A percentile compares a stretch with the other conserved stretches of the same genome.
phyloP scores from a whole-genome alignment of 257 asterid species.

The Parsonsia alboflavescens region DNA sequence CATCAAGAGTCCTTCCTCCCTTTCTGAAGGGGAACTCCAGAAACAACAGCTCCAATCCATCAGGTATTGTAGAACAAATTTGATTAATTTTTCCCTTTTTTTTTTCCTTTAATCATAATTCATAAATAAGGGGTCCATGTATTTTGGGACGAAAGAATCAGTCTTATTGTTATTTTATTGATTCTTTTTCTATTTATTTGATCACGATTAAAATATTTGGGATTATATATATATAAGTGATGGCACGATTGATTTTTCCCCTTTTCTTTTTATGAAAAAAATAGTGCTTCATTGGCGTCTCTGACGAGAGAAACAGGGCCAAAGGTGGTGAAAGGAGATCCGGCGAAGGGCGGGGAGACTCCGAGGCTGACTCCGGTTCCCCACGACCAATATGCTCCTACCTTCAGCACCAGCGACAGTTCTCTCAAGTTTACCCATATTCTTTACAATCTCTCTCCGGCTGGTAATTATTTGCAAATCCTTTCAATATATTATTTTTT shows the following conservation, averaged over 20 bases:
- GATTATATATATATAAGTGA: not conserved
- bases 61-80: constrained; percentile 31
- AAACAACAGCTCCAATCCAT: constrained; percentile 86
- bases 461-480: constrained; percentile 36
- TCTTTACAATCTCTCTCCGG: constrained; percentile 91
- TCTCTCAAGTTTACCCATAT: constrained; percentile 84
- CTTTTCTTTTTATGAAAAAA: not conserved
- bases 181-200: not conserved
- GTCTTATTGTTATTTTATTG: not conserved
- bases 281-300: constrained; percentile 84
- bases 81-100: not conserved
- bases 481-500: too few relatives aligned
- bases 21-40: constrained; percentile 59
- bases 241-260: not conserved
- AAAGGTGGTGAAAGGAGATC: constrained; percentile 88
- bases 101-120: too few relatives aligned
- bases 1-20: constrained; percentile 28
- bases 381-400: constrained; percentile 43
- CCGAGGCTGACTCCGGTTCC: constrained; percentile 45
- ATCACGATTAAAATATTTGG: not conserved
- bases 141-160: not conserved
- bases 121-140: not conserved
- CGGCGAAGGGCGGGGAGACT: constrained; percentile 53
- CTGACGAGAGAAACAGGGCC: constrained; percentile 89
- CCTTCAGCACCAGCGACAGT: constrained; percentile 55